Evolutionary conservation across 768 basidiomycete species (phyloP), one percentile per base, ranked within the genome.

Genomic region (Neoboletus magnificus): DNA sequence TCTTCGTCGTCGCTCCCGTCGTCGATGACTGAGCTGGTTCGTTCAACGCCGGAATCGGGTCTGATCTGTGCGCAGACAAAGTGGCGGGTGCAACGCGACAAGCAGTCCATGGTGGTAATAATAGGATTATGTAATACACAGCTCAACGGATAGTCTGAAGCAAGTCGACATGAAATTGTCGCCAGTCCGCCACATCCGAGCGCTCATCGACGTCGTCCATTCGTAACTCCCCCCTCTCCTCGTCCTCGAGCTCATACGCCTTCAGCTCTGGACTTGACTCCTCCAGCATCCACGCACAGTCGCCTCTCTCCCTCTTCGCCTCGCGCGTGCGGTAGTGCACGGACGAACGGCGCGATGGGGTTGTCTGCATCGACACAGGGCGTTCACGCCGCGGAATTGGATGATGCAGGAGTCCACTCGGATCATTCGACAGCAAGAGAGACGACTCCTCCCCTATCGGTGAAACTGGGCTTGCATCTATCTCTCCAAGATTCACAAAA

Each of bases 111-210:
- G n/a, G 15, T 23, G 16, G 39, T 27, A 42, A 4, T 35, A 46
- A 48, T 57, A 25, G 1, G 15, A 55, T 66, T 66, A 66, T 18
- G 46, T 66, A 66, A 67, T 61, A 47, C 22, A 43, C 10, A n/a
- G 25, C 16, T 46, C 45, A 61, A 1, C 36, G 20, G 18, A 67
- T 51, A 25, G 53, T 60, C 29, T 44, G 56, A 3, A 72, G 48
- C 59, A 81, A 71, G 46, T 82, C 78, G 18, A 73, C 70, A 58
- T 83, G 82, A 52, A 84, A 84, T 64, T 82, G 77, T 5, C 81
- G 75, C 82, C 82, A 84, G 64, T 84, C 82, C 39, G 43, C 43
- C 29, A 23, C 16, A 10, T 47, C 50, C 23, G 16, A 18, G 15
- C 13, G 39, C 39, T 53, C 64, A 6, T 58, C n/a, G n/a, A n/a